A percentile compares a stretch with the other conserved stretches of the same genome.
Evolutionary conservation across 2,329 filamentous ascomycete genomes (phyloP).

Genomic region (Colletotrichum noveboracense): DNA sequence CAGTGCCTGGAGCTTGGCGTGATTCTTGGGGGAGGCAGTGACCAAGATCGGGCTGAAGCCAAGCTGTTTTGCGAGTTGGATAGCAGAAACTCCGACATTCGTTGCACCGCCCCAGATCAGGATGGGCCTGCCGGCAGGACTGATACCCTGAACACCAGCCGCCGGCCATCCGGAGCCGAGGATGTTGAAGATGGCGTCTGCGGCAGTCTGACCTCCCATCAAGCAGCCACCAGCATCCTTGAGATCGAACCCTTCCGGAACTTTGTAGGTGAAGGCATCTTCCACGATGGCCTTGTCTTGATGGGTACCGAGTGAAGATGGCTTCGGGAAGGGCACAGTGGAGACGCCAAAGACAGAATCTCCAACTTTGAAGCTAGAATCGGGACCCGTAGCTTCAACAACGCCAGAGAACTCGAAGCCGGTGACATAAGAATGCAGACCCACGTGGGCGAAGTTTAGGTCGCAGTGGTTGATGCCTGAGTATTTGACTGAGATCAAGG

Average conservation of each 20-base stretch:
- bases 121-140: slow-evolving; percentile 7
- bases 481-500: not conserved
- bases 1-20: slow-evolving; percentile 31
- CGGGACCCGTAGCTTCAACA: not conserved
- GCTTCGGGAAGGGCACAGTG: not conserved
- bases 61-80: slow-evolving; percentile 37
- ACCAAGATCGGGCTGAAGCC: slow-evolving; percentile 35
- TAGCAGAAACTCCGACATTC: slow-evolving; percentile 36
- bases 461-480: slow-evolving; percentile 2
- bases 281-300: not conserved
- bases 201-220: not conserved
- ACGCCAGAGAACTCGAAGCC: not conserved
- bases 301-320: not conserved
- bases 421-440: not conserved
- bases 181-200: not conserved
- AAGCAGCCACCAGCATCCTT: not conserved
- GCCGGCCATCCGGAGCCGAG: not conserved
- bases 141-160: not conserved
- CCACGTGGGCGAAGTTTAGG: not conserved
- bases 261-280: not conserved
- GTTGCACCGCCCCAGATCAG: slow-evolving; percentile 42
- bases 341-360: not conserved
- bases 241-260: not conserved
- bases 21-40: slow-evolving; percentile 34
- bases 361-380: not conserved